phyloP scores from a whole-genome alignment of 768 basidiomycete genomes.

The Fomitopsis pulvina region DNA sequence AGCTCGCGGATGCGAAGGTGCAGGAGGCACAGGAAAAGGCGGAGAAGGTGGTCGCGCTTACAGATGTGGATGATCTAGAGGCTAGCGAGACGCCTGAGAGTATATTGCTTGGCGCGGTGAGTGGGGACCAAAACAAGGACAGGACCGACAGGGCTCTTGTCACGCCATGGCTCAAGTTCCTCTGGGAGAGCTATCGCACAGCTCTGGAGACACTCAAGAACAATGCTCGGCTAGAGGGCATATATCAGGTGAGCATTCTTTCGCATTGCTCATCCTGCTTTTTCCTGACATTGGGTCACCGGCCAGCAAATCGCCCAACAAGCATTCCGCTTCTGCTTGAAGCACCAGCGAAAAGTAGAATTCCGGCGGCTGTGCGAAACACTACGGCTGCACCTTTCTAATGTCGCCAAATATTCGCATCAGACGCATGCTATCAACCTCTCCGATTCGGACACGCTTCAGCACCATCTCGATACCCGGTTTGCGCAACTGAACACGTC shows the following conservation, averaged over 20 bases:
- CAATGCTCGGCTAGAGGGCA: conserved; percentile 83
- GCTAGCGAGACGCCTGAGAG: conserved; percentile 93
- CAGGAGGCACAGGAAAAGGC: conserved; percentile 84
- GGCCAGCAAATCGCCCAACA: conserved; percentile 95
- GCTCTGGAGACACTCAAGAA: conserved; percentile 95
- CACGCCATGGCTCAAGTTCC: conserved; percentile 95
- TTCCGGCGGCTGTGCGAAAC: conserved; percentile 97
- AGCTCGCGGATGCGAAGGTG: conserved; percentile 75
- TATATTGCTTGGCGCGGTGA: conserved; percentile 85
- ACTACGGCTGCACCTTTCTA: conserved; percentile 87
- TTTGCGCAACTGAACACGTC: conserved; percentile 96
- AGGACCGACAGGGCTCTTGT: conserved; percentile 92
- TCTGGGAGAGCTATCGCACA: conserved; percentile 98
- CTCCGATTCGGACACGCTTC: conserved; percentile 88
- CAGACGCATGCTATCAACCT: conserved; percentile 95
- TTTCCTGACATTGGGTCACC: conserved; percentile 9
- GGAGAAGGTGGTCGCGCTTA: conserved; percentile 57
- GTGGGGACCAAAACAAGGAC: conserved; percentile 87
- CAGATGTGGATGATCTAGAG: conserved; percentile 92
- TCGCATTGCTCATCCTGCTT: not conserved
- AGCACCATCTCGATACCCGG: conserved; percentile 93
- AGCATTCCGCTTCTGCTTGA: conserved; percentile 95
- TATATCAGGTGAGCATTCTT: conserved; percentile 73
- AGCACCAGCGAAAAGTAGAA: conserved; percentile 91
- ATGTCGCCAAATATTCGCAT: conserved; percentile 92